A percentile compares a stretch with the other conserved stretches of the same genome.
These are phyloP conservation scores for Leptographium galeiforme DNA, from an alignment of 2,329 filamentous ascomycete species.

Conservation along the genomic window DNA sequence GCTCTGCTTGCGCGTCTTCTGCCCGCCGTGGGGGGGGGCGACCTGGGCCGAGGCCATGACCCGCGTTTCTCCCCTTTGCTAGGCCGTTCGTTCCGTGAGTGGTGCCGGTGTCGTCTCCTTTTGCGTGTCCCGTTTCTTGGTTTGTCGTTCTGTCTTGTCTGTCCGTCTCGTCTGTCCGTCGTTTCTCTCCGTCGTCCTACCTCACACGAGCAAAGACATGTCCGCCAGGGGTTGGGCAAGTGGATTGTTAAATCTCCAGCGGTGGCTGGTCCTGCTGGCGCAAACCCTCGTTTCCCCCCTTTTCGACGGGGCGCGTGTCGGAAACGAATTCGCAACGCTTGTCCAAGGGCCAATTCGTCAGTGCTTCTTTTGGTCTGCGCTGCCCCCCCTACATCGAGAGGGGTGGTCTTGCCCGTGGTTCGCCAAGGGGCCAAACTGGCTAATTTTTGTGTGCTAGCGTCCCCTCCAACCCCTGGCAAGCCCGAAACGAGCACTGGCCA, in stretches of 20 bases:
- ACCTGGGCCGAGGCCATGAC: neutral
- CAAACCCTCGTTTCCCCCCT: neutral
- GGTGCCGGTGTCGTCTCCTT: neutral
- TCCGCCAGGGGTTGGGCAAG: neutral
- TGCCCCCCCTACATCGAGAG: neutral
- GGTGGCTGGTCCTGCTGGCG: neutral
- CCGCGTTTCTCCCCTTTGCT: neutral
- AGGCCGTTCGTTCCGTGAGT: neutral
- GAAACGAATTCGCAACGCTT: too few relatives aligned
- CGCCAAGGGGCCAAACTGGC: neutral
- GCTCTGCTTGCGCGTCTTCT: conserved; percentile 21
- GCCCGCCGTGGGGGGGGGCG: neutral
- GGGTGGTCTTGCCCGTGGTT: neutral
- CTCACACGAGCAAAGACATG: neutral
- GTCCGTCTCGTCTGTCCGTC: too few relatives aligned
- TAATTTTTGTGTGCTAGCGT: neutral
- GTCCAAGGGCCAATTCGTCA: neutral
- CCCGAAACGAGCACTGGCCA: conserved; percentile 6
- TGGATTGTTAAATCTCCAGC: too few relatives aligned
- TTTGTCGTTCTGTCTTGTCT: too few relatives aligned
- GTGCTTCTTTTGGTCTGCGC: too few relatives aligned
- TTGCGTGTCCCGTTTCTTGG: neutral
- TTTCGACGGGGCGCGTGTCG: neutral
- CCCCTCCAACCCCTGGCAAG: neutral
- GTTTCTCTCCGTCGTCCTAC: neutral